Percentiles rank a stretch among this genome's conserved stretches.
Evolutionary conservation across 352 stramenopile genomes (phyloP).

Genomic region (Phytophthora europaea): DNA sequence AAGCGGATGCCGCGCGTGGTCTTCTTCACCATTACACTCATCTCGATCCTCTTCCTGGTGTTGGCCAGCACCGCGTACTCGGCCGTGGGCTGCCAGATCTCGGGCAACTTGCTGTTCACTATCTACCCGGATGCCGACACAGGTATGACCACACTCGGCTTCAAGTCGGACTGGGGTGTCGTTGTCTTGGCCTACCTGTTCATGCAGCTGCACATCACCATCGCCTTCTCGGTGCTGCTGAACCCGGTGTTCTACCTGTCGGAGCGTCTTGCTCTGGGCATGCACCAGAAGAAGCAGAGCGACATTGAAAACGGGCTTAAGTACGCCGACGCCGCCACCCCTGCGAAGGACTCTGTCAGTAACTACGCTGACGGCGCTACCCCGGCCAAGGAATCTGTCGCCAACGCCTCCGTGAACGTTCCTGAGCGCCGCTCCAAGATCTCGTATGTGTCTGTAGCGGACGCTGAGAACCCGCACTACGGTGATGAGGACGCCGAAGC

Average conservation of each 20-base stretch:
- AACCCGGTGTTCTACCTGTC: slow-evolving; percentile 69
- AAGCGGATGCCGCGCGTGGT: slow-evolving; percentile 53
- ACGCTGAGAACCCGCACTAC: slow-evolving; percentile 33
- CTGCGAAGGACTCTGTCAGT: slow-evolving; percentile 13
- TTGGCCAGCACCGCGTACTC: slow-evolving; percentile 46
- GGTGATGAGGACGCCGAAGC: slow-evolving; percentile 28
- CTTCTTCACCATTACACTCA: slow-evolving; percentile 44
- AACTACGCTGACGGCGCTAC: slow-evolving; percentile 1
- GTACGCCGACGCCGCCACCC: slow-evolving; percentile 30
- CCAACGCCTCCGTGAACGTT: slow-evolving; percentile 35
- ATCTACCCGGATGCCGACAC: slow-evolving; percentile 34
- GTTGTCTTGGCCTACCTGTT: slow-evolving; percentile 54
- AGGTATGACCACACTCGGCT: slow-evolving; percentile 43
- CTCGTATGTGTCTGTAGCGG: slow-evolving; percentile 41
- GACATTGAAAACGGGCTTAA: slow-evolving; percentile 45
- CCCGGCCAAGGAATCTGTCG: slow-evolving; percentile 34
- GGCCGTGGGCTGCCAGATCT: slow-evolving; percentile 50
- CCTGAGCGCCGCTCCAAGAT: slow-evolving; percentile 32
- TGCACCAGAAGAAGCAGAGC: slow-evolving; percentile 46
- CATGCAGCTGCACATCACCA: slow-evolving; percentile 55
- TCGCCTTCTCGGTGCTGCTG: slow-evolving; percentile 70
- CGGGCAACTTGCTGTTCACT: slow-evolving; percentile 38
- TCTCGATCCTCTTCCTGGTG: slow-evolving; percentile 48
- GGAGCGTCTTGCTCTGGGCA: slow-evolving; percentile 38
- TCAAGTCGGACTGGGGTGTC: slow-evolving; percentile 38